Base-by-base conservation (phyloP, 441 rosid species). In the Mallotus repandus region DNA sequence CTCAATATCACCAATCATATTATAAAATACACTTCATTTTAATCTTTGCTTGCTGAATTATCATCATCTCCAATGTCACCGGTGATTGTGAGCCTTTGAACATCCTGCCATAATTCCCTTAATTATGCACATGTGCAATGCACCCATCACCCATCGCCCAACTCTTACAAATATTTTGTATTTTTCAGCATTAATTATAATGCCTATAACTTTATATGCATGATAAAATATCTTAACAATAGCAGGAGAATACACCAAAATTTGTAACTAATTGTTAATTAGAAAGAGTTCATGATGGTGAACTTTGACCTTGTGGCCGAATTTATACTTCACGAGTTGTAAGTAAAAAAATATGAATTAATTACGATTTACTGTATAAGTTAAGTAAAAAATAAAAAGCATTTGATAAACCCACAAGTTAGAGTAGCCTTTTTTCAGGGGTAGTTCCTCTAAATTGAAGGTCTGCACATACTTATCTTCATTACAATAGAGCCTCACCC, bases 401-500 rank as follows among this genome's bases (percentile, higher is more conserved):
- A 35, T 35, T 35, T 35, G 5, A 35, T 35, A 35, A 25, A 67
- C 5, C 16, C 43, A 45, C 25, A 15, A 29, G 13, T 50, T 29
- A 57, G 64, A 49, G 12, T 43, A 14, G 41, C n/a, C n/a, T n/a
- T 3, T 11, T 18, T 35, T 35, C 3, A 35, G 41, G 41, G 41
- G 4, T 12, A 14, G 6, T 14, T 50, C 22, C 43, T 18, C 22
- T 7, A 2, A 19, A 59, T 59, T 53, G 52, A 41, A 22, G 54
- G 46, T 8, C 54, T 38, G n/a, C n/a, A n/a, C n/a, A 10, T 38
- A 22, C 74, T 76, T 62, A 61, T 74, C 75, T 38, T 54, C n/a
- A 15, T 57, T 29, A 67, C 70, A 77, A 70, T 58, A 46, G 77
- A 76, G 58, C 66, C 69, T 5, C 56, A 15, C 55, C 22, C 64